Evolutionary conservation across 495 filamentous ascomycete species (phyloP), one percentile per base, ranked within the genome.

Genomic region (Penicillium cinerascens): DNA sequence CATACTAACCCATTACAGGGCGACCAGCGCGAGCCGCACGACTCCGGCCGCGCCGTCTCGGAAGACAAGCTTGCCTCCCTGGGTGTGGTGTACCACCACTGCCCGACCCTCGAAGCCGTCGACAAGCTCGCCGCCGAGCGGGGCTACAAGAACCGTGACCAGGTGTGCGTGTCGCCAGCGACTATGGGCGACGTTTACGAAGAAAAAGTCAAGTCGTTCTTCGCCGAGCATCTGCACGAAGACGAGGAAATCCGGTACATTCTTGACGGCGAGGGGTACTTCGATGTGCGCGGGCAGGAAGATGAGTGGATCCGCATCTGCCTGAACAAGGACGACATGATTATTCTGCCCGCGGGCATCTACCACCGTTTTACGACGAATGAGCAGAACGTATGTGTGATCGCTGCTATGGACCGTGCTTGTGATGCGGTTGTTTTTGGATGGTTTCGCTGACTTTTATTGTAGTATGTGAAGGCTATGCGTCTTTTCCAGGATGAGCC

Each of bases 191-290:
- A 79, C 38, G 70, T 81, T 25, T 79, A 78, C 59, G 93, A 98
- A 73, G 81, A 84, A 53, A 97, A 97, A 65, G 88, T 98, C 53
- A 90, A 88, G 73, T 82, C 66, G 52, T 98, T 98, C 76, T 97
- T 97, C 76, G 67, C 86, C 40, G 93, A 98, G 78, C 93, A 98
- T 70, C 71, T 97, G 59, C 93, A 98, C 60, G 93, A 98, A 75
- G 95, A 97, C 64, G 93, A 98, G 77, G 93, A 98, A 82, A 98
- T 98, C 52, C 80, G 93, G n/a, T 98, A 97, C 63, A 88, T 98
- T 59, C 76, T 91, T 25, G 93, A 89, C 54, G 93, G 93, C 1
- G 75, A 81, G 45, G 93, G 93, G 1, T 98, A 88, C 73, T 98
- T 98, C 67, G 93, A 98, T 70, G 91, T 97, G 8, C 77, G 95